Conservation (phyloP, 495 filamentous ascomycete species). For the Trichocladium uniseriatum region DNA sequence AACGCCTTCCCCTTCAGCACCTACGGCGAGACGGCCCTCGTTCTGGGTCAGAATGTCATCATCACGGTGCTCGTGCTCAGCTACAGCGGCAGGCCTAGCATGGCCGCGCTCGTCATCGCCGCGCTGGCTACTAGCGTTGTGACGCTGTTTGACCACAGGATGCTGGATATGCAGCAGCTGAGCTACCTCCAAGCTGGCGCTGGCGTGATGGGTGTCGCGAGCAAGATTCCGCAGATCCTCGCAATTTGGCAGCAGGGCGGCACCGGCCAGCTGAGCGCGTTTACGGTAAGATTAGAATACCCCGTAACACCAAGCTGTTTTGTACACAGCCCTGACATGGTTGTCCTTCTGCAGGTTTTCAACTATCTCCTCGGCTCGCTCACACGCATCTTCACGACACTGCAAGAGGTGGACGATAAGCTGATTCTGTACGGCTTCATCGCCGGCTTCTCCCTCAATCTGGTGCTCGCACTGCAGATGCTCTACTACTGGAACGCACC, state of each 20-base stretch:
- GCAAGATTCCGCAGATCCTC: slow-evolving; percentile 86
- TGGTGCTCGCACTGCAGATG: slow-evolving; percentile 83
- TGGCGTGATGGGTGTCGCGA: slow-evolving; percentile 70
- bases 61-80: slow-evolving; percentile 77
- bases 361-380: slow-evolving; percentile 91
- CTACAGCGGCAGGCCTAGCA: slow-evolving; percentile 52
- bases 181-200: slow-evolving; percentile 75
- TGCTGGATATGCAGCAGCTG: slow-evolving; percentile 61
- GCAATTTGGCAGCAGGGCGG: slow-evolving; percentile 74
- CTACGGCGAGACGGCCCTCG: slow-evolving; percentile 86
- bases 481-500: slow-evolving; percentile 89
- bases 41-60: slow-evolving; percentile 82
- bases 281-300: slow-evolving; percentile 59
- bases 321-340: background rate
- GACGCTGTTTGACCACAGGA: slow-evolving; percentile 55
- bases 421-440: slow-evolving; percentile 91
- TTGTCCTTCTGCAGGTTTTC: slow-evolving; percentile 59
- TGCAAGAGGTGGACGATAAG: slow-evolving; percentile 92
- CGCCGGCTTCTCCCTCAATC: slow-evolving; percentile 78
- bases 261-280: slow-evolving; percentile 92
- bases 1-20: slow-evolving; percentile 91
- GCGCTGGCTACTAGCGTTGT: slow-evolving; percentile 57
- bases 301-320: background rate
- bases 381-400: slow-evolving; percentile 89
- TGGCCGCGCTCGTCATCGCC: slow-evolving; percentile 66